Evolutionary conservation across 805 yeast species (phyloP), one percentile per base, ranked within the genome.

Genomic region (Teunomyces gatunensis): DNA sequence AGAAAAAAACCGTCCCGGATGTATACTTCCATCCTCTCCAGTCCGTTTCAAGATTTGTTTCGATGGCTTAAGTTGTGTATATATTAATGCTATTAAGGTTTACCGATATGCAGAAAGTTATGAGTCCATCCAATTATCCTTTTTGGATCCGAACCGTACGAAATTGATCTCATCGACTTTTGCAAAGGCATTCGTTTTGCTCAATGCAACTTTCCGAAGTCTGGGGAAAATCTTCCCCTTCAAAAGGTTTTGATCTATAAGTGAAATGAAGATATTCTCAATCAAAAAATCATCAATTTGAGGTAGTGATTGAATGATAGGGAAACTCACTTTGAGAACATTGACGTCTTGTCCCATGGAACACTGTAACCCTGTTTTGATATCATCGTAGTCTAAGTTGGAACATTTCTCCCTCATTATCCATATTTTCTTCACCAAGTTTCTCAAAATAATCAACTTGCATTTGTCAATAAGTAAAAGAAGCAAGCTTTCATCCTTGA

Each of bases 201-300:
- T 71, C 7, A 78, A 57, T 0, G 79, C 66, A 2, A 74, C 65
- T 4, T 67, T 62, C 35, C 73, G 63, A 7, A 68, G 58, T 30
- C 73, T 60, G 0, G 79, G 69, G 30, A 73, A 65, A 0, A 80
- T 56, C 48, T 81, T 81, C 0, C 83, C 86, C 50, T 74, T 78
- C 30, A 83, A 54, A 13, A 80, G 57, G 47, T 77, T 79, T 47
- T 78, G 79, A 50, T 79, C 84, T 35, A 79, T 74, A n/a, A 83
- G 54, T 2, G 79, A 63, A 11, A 78, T 66, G 40, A 81, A 59
- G 6, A 81, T 54, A 45, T 79, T 81, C 49, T 81, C 85, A 9
- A 75, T 69, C 33, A 75, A 64, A 11, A 56, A 42, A 49, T 78
- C 80, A 36, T 71, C 66, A n/a, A 65, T 47, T 10, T 30, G 45